Base-by-base conservation (phyloP, 2,329 filamentous ascomycete genomes). In the Didymella pomorum region DNA sequence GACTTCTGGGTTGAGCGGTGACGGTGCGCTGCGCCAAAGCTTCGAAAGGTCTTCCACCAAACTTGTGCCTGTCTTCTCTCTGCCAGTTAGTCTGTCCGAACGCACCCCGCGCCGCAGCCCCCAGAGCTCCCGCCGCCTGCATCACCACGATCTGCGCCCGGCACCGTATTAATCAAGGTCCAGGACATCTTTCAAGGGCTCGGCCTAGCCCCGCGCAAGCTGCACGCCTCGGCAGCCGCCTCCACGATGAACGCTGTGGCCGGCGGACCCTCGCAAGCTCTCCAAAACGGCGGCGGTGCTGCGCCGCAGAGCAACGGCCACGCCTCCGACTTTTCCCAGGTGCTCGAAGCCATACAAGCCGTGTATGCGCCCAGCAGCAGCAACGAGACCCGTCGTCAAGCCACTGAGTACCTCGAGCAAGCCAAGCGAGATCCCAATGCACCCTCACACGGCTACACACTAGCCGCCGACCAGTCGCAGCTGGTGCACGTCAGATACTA, bases 401-500 rank as follows among this genome's bases (percentile, higher is more conserved):
- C 95, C 44, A 90, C 95, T 64, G 79, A 86, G 35, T 97, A 92
- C 72, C 89, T 99, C 65, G 95, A 99, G 75, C 81, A 89, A 21
- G 85, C 96, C 71, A 98, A 97, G 79, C 84, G 86, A 45, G 86
- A 90, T 68, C 82, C 86, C 56, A 88, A 93, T 70, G 93, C 94
- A 5, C 92, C 93, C 2, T 87, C 90, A 47, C 89, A 95, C 79
- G 95, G 95, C 66, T 96, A 92, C 78, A 85, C 85, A 23, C 86
- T 99, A 59, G 93, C 93, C 43, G 87, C 86, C 65, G 89, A 95
- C 76, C 85, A 83, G 70, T 81, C 84, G 35, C 92, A 96, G 73
- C 85, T 91, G 52, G 87, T 92, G 39, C 86, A 95, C 53, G 90
- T 98, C 56, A 90, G 95, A 68, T 93, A 98, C 79, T 99, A 96